Evolutionary conservation across 169 alveolate genomes (phyloP).

Genomic region (Eimeria maxima): DNA sequence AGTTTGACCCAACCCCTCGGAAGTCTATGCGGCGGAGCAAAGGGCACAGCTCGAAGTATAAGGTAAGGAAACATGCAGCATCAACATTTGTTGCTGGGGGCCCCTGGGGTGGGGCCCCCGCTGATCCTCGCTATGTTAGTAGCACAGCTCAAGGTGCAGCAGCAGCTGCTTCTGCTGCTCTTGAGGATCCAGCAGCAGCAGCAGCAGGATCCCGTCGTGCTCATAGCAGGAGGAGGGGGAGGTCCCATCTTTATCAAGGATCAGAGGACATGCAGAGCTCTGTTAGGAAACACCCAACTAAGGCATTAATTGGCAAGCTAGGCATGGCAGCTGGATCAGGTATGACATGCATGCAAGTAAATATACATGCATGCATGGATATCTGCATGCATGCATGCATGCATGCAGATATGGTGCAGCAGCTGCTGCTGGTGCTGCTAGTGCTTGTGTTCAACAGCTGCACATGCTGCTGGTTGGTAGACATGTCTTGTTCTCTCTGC

Average conservation of each 20-base stretch:
- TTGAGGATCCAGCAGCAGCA: neutral
- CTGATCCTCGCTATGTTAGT: neutral
- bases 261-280: neutral
- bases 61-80: slow-evolving; percentile 14
- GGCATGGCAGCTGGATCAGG: slow-evolving; percentile 40
- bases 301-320: slow-evolving; percentile 25
- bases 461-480: too few species aligned
- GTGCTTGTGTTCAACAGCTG: too few species aligned
- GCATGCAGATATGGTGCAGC: too few species aligned
- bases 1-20: neutral
- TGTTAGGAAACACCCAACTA: slow-evolving; percentile 23
- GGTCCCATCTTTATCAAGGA: neutral
- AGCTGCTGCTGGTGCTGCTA: too few species aligned
- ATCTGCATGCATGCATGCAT: too few species aligned
- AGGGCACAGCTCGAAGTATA: neutral
- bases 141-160: neutral
- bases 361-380: too few species aligned
- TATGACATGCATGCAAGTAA: too few species aligned
- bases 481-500: too few species aligned
- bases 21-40: neutral
- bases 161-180: neutral
- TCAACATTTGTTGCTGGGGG: neutral
- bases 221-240: neutral
- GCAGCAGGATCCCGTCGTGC: neutral
- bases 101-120: neutral